These are phyloP conservation scores for Stachybotrys elegans DNA, from an alignment of 2,329 filamentous ascomycete genomes.

Conservation along the genomic window DNA sequence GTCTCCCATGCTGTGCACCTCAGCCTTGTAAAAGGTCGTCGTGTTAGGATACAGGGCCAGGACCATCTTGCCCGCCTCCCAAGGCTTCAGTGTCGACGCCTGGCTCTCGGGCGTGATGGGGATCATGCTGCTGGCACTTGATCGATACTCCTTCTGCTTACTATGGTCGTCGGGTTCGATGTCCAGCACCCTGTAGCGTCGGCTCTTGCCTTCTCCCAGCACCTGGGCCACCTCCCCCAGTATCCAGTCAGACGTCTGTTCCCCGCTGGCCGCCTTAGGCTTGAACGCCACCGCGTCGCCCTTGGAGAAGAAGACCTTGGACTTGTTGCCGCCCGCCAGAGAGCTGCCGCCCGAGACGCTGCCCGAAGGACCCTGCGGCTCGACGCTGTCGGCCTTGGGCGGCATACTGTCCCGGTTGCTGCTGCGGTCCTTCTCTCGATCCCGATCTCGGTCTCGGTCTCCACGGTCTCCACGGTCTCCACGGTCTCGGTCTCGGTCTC, in stretches of 20 bases:
- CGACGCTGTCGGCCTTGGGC: slow-evolving; percentile 51
- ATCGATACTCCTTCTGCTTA: slow-evolving; percentile 64
- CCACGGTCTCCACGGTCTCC: slow-evolving; percentile 9
- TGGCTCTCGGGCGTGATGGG: slow-evolving; percentile 58
- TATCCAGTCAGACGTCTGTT: slow-evolving; percentile 58
- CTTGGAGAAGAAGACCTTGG: slow-evolving; percentile 54
- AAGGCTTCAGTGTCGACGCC: slow-evolving; percentile 48
- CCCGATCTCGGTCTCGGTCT: slow-evolving; percentile 7
- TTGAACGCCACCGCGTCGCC: slow-evolving; percentile 65
- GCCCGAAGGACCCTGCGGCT: slow-evolving; percentile 41
- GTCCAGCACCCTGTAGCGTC: slow-evolving; percentile 75
- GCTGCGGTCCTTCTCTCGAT: slow-evolving; percentile 28
- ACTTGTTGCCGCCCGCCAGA: slow-evolving; percentile 21
- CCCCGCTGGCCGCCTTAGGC: slow-evolving; percentile 45
- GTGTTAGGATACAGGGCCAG: slow-evolving; percentile 78
- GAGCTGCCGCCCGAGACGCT: slow-evolving; percentile 21
- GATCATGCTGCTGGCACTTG: slow-evolving; percentile 70
- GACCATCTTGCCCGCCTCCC: slow-evolving; percentile 66
- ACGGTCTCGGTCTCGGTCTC: slow-evolving; percentile 42
- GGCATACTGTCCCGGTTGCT: slow-evolving; percentile 48
- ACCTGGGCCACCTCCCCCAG: slow-evolving; percentile 74
- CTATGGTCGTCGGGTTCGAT: slow-evolving; percentile 68
- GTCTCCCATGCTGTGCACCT: slow-evolving; percentile 66
- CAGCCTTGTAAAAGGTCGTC: slow-evolving; percentile 80
- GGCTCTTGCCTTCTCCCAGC: slow-evolving; percentile 69